Base-by-base conservation (phyloP, 108 stramenopile genomes). In the Aurantiochytrium sp. region DNA sequence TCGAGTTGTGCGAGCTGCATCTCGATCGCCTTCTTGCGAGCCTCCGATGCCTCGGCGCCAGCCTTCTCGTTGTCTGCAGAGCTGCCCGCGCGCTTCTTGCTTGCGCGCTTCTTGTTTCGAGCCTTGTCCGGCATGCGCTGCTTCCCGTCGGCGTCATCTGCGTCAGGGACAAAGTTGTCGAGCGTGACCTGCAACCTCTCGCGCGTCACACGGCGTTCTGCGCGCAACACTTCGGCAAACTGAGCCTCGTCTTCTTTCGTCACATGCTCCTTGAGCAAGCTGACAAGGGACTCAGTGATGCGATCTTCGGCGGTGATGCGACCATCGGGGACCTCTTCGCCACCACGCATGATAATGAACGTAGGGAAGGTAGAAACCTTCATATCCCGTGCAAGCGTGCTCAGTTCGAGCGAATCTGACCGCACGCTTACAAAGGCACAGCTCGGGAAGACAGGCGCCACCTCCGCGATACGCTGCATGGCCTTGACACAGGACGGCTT, bases 301-400 rank as follows among this genome's bases (percentile, higher is more conserved):
- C 88, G 60, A 8, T 64, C 90, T 53, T 25, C n/a, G 64, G 83
- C 87, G 44, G 44, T 58, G 55, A 90, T 58, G 53, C 90, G 90
- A 16, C 58, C 87, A 29, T 87, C 87, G 43, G 72, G 69, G 53
- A 90, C 23, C 73, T 90, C 90, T 25, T 88, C 87, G 64, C 90
- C 90, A 35, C 88, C 88, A 23, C 90, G 90, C 35, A 90, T 43
- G 3, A 90, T 8, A 8, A 90, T 25, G 44, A 90, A 90, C 6
- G 90, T 90, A 5, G 90, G 90, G 28, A 90, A 90, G 43, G 5
- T 44, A 16, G 45, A n/a, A 12, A 90, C 42, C 42, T 88, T 60
- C 60, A 90, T 28, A 2, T 64, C 29, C 2, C 87, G 87, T 28
- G 90, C 44, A 8, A 90, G 21, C 42, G 35, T 25, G 53, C 44